These are phyloP conservation scores for Podosphaera leucotricha DNA, from an alignment of 2,329 filamentous ascomycete genomes.

Conservation along the genomic window DNA sequence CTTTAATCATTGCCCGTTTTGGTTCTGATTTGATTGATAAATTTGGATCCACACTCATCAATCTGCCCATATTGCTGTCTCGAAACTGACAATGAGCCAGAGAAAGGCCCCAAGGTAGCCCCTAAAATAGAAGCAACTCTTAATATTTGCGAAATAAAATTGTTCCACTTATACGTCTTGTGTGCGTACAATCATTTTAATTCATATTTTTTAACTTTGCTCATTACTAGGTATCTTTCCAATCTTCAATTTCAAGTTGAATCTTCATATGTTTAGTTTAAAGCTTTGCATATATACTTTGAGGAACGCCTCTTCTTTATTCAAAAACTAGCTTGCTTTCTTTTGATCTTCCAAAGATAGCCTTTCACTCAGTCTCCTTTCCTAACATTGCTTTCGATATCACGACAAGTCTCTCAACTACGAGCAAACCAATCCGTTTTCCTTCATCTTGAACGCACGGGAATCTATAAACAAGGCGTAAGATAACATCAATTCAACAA, in stretches of 20 bases:
- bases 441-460: no score
- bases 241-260: neutral
- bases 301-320: no score
- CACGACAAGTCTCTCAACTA: neutral
- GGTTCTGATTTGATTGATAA: neutral
- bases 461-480: neutral
- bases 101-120: neutral
- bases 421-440: neutral
- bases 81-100: neutral
- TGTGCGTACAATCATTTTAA: neutral
- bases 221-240: neutral
- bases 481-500: neutral
- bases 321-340: no score
- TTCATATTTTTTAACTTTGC: neutral
- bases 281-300: no score
- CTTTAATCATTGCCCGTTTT: neutral
- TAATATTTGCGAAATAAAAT: neutral
- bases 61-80: neutral
- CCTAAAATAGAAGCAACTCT: neutral
- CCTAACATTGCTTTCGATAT: no score
- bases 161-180: neutral
- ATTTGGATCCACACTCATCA: neutral
- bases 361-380: no score
- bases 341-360: no score
- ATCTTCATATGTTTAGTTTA: no score